phyloP scores from a whole-genome alignment of 192 early-diverging fungal genomes.

The Mortierella alpina region DNA sequence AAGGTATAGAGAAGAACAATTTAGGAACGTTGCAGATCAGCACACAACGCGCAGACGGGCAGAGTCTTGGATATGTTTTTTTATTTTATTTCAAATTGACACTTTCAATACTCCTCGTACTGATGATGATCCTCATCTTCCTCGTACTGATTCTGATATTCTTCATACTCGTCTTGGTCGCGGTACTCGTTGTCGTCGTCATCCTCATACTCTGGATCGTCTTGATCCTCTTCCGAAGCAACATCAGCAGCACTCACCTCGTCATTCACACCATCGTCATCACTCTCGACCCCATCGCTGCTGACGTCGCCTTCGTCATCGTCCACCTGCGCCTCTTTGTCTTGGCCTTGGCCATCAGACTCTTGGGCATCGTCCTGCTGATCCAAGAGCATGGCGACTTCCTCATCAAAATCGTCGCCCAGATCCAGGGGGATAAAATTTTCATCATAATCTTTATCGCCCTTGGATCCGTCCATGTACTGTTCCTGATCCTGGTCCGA shows the following conservation, averaged over 20 bases:
- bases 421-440: constrained; percentile 55
- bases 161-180: constrained; percentile 20
- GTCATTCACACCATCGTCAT: constrained; percentile 9
- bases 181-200: constrained; percentile 4
- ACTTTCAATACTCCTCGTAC: not conserved
- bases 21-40: too few relatives aligned
- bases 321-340: constrained; percentile 5
- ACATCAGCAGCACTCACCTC: not conserved
- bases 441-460: constrained; percentile 16
- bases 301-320: constrained; percentile 32
- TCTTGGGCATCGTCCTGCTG: constrained; percentile 39
- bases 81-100: too few relatives aligned
- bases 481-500: constrained; percentile 9
- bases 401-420: constrained; percentile 17
- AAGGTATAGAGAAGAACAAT: too few relatives aligned
- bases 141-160: constrained; percentile 5
- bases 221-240: constrained; percentile 3
- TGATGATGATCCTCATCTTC: constrained; percentile 9
- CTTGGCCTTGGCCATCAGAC: not conserved
- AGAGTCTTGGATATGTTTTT: too few relatives aligned
- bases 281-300: constrained; percentile 14
- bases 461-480: not conserved
- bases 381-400: constrained; percentile 23
- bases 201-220: not conserved
- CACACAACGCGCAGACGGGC: too few relatives aligned